phyloP scores from a whole-genome alignment of 2,329 filamentous ascomycete genomes.

The Xylariaceae sp. region DNA sequence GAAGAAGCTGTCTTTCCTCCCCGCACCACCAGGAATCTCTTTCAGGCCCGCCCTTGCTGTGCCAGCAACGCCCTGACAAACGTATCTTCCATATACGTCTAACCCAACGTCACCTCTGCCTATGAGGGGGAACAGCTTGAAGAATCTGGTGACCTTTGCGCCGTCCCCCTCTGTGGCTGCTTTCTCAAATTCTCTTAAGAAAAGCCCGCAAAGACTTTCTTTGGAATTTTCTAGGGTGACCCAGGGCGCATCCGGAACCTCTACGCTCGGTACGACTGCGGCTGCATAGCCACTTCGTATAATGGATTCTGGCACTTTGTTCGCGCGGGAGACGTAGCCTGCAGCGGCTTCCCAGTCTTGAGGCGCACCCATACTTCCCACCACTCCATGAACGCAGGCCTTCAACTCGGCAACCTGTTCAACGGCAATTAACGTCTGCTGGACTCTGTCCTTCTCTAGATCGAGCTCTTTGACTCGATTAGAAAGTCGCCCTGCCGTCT shows the following conservation, averaged over 20 bases:
- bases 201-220: conserved; percentile 84
- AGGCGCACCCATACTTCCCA: conserved; percentile 93
- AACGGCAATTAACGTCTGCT: conserved; percentile 84
- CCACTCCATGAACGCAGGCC: conserved; percentile 89
- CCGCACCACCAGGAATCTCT: conserved; percentile 55
- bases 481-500: conserved; percentile 81
- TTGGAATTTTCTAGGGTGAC: conserved; percentile 82
- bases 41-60: conserved; percentile 78
- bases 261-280: conserved; percentile 88
- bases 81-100: conserved; percentile 92
- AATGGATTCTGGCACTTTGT: conserved; percentile 75
- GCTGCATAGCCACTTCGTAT: conserved; percentile 82
- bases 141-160: conserved; percentile 87
- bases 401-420: conserved; percentile 97
- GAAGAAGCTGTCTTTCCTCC: conserved; percentile 75
- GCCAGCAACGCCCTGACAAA: conserved; percentile 88
- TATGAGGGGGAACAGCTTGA: conserved; percentile 95
- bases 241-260: conserved; percentile 87
- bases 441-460: conserved; percentile 85
- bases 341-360: conserved; percentile 99
- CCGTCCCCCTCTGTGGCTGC: conserved; percentile 85
- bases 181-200: conserved; percentile 91
- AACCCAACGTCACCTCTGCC: conserved; percentile 82
- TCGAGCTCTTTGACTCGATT: conserved; percentile 84
- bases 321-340: conserved; percentile 78